Percentiles rank a stretch among this genome's conserved stretches.
Evolutionary conservation across 164 flowering plant genomes (phyloP).

Genomic region (Liquidambar formosana): DNA sequence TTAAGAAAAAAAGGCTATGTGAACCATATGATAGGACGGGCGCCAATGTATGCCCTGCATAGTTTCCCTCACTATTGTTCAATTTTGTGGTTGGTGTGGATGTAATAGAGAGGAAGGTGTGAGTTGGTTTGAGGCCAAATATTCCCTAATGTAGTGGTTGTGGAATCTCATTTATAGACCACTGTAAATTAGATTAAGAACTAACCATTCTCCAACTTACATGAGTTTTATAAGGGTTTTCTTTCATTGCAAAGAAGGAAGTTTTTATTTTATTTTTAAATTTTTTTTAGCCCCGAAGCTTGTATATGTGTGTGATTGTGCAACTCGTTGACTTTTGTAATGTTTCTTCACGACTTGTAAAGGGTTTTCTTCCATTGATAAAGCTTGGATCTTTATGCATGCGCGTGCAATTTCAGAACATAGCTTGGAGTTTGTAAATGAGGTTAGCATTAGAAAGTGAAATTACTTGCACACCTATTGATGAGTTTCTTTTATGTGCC

Average conservation of each 20-base stretch:
- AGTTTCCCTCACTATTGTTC: constrained; percentile 9
- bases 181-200: constrained; percentile 18
- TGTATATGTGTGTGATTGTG: no score
- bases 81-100: constrained; percentile 26
- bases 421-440: no score
- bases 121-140: constrained; percentile 12
- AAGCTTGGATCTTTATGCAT: no score
- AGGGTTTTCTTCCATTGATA: no score
- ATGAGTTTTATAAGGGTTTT: not conserved
- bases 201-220: not conserved
- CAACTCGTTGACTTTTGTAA: no score
- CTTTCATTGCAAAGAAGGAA: not conserved
- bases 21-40: constrained; percentile 20
- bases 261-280: no score
- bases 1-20: constrained; percentile 11
- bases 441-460: no score
- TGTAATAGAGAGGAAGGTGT: constrained; percentile 14
- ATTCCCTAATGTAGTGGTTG: constrained; percentile 10
- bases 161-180: constrained; percentile 7
- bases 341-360: no score
- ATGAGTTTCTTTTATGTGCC: no score
- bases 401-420: no score
- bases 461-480: no score
- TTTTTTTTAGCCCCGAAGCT: no score
- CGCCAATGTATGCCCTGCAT: constrained; percentile 24